Conservation (phyloP, 1,139 yeast species). For the Debaryomyces nepalensis region DNA sequence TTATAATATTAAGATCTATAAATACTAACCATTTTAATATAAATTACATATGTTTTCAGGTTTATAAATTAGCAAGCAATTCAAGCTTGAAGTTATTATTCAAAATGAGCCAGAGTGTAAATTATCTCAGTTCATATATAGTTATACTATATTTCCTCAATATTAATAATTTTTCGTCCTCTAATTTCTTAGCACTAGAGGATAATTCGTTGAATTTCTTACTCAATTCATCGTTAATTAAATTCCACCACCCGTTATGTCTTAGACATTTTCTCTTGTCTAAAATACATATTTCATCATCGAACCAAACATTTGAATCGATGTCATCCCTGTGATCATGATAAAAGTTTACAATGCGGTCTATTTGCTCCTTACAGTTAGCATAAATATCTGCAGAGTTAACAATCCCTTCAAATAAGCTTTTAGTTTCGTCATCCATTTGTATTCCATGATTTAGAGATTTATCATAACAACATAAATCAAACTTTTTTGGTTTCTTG, state of each 20-base stretch:
- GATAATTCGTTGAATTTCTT: conserved; percentile 35
- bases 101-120: too few species aligned
- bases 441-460: conserved; percentile 13
- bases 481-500: conserved; percentile 33
- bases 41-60: too few species aligned
- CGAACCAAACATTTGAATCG: conserved; percentile 25
- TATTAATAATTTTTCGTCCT: conserved; percentile 27
- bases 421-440: background rate
- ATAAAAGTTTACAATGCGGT: conserved; percentile 13
- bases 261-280: conserved; percentile 69
- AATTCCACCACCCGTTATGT: conserved; percentile 70
- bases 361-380: conserved; percentile 21
- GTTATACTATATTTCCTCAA: conserved; percentile 42
- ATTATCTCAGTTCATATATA: conserved; percentile 30
- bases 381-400: conserved; percentile 16
- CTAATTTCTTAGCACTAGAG: conserved; percentile 25
- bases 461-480: conserved; percentile 39
- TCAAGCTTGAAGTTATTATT: too few species aligned
- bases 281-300: conserved; percentile 50
- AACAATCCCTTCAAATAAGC: background rate
- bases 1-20: too few species aligned
- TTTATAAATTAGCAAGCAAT: too few species aligned
- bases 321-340: conserved; percentile 16
- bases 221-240: conserved; percentile 51
- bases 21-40: too few species aligned